Percentiles rank a stretch among this genome's conserved stretches.
Evolutionary conservation across 1,139 yeast genomes (phyloP).

Genomic region (Hyphopichia pseudoburtonii): DNA sequence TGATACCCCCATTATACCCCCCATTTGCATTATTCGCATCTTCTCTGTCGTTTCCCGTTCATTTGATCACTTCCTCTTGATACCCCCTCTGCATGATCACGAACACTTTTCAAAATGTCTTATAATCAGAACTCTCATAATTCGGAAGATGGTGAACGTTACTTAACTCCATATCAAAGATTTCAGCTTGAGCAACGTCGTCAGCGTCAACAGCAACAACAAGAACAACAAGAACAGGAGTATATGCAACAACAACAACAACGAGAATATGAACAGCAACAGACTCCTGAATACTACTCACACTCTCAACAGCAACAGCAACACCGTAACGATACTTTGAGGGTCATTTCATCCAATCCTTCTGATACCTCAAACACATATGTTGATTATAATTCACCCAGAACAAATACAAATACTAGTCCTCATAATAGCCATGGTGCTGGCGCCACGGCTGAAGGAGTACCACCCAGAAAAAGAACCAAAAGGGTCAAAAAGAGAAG

Average conservation of each 20-base stretch:
- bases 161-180: conserved; percentile 4
- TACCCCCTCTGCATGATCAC: too few species aligned
- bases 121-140: too few species aligned
- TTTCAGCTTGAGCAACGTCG: conserved; percentile 3
- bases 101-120: too few species aligned
- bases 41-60: too few species aligned
- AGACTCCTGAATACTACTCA: not conserved
- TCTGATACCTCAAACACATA: conserved; percentile 7
- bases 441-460: too few species aligned
- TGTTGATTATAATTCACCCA: conserved; percentile 3
- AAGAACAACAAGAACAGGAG: not conserved
- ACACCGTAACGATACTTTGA: not conserved
- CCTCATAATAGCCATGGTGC: too few species aligned
- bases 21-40: too few species aligned
- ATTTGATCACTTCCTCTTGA: too few species aligned
- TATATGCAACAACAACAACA: not conserved
- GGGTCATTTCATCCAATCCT: not conserved
- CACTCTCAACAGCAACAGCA: not conserved
- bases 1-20: too few species aligned
- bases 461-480: conserved; percentile 3
- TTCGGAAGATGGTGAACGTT: conserved; percentile 1
- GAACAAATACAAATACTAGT: not conserved
- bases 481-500: conserved; percentile 4
- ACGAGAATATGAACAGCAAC: conserved; percentile 1
- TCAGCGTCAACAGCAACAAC: not conserved